Conservation (phyloP, 805 yeast genomes). For the Lachancea sp. region DNA sequence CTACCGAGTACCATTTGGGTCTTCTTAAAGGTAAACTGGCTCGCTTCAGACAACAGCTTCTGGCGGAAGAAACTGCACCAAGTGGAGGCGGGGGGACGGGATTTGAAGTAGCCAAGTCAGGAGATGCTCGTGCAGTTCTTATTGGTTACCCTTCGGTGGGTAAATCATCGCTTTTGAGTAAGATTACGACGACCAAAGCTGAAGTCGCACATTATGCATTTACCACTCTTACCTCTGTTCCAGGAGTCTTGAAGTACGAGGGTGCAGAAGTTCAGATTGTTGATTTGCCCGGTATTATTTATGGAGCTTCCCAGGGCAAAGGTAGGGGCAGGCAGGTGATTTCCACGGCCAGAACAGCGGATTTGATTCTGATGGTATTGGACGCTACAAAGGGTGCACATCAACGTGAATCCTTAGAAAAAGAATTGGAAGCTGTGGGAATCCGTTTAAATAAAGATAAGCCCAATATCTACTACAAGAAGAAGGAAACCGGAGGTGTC, state of each 20-base stretch:
- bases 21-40: constrained; percentile 92
- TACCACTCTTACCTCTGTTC: constrained; percentile 93
- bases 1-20: constrained; percentile 96
- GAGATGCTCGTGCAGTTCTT: constrained; percentile 91
- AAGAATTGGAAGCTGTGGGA: constrained; percentile 90
- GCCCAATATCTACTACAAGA: constrained; percentile 71
- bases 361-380: constrained; percentile 82
- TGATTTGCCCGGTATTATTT: constrained; percentile 96
- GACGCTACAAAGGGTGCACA: constrained; percentile 94
- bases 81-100: constrained; percentile 76
- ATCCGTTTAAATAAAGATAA: constrained; percentile 74
- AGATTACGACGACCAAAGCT: constrained; percentile 87
- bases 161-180: constrained; percentile 81
- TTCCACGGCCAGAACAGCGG: constrained; percentile 93
- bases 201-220: constrained; percentile 94
- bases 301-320: constrained; percentile 94
- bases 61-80: constrained; percentile 76
- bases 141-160: constrained; percentile 99
- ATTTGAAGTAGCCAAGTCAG: constrained; percentile 90
- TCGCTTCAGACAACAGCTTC: constrained; percentile 78
- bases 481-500: constrained; percentile 87
- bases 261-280: constrained; percentile 97
- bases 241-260: constrained; percentile 89
- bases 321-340: constrained; percentile 97
- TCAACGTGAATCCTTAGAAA: constrained; percentile 79